Percentiles rank a stretch among this genome's conserved stretches.
These are phyloP conservation scores for Paramecium primaurelia DNA, from an alignment of 73 alveolate species.

Conservation along the genomic window DNA sequence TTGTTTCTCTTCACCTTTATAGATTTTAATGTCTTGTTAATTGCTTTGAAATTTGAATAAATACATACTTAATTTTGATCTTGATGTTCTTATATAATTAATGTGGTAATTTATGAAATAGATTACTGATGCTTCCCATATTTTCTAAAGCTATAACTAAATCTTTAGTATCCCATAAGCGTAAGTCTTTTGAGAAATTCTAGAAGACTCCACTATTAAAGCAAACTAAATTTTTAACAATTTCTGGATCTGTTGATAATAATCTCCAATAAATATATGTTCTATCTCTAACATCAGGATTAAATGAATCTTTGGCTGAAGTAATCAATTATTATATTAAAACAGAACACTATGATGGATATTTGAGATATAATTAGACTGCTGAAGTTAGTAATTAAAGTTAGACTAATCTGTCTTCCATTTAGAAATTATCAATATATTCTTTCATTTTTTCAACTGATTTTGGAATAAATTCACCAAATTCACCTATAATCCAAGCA, in stretches of 20 bases:
- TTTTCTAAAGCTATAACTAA: neutral
- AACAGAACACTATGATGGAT: constrained; percentile 52
- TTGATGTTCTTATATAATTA: neutral
- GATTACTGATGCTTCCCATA: constrained; percentile 27
- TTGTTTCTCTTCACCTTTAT: neutral
- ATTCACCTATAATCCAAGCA: constrained; percentile 56
- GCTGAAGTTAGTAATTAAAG: constrained; percentile 55
- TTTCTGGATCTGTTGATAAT: constrained; percentile 77
- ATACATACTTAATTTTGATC: neutral
- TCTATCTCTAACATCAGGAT: constrained; percentile 84
- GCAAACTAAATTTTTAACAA: constrained; percentile 71
- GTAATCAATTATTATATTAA: constrained; percentile 62
- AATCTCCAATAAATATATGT: constrained; percentile 81
- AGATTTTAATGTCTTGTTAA: neutral
- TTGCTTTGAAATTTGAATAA: neutral
- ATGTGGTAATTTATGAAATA: constrained; percentile 18
- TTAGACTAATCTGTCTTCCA: constrained; percentile 69
- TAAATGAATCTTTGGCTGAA: constrained; percentile 67
- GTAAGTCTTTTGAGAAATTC: neutral
- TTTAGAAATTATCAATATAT: constrained; percentile 63
- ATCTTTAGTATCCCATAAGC: constrained; percentile 1
- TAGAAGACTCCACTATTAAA: constrained; percentile 27
- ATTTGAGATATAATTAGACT: constrained; percentile 49
- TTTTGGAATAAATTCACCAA: constrained; percentile 57
- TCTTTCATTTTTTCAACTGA: constrained; percentile 65